Percentiles rank a stretch among this genome's conserved stretches.
Evolutionary conservation across 148 eudicot species (phyloP).

Genomic region (Spergularia bocconei): DNA sequence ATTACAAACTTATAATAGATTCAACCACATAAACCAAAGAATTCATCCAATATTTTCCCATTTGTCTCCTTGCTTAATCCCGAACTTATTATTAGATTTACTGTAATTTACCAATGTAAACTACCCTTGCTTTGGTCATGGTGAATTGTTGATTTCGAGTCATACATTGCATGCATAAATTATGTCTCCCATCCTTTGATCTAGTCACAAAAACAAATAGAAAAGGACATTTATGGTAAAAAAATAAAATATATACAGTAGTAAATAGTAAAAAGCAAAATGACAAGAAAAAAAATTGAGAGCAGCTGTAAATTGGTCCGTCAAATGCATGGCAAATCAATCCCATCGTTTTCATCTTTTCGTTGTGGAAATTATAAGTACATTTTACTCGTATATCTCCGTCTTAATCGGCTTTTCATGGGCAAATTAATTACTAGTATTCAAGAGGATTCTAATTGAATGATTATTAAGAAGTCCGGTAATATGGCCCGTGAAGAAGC

Average conservation of each 20-base stretch:
- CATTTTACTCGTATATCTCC: too few relatives aligned
- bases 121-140: background rate
- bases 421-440: background rate
- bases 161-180: background rate
- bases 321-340: slow-evolving; percentile 11
- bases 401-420: background rate
- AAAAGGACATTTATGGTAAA: slow-evolving; percentile 10
- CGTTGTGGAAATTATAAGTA: background rate
- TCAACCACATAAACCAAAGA: slow-evolving; percentile 16
- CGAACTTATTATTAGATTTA: background rate
- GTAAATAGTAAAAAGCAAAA: background rate
- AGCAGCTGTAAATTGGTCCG: slow-evolving; percentile 11
- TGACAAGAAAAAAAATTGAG: background rate
- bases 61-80: slow-evolving; percentile 3
- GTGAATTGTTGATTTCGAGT: background rate
- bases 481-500: background rate
- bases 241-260: background rate
- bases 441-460: too few relatives aligned
- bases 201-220: background rate
- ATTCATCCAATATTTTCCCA: background rate
- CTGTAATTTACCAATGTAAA: slow-evolving; percentile 3
- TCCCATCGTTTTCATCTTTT: slow-evolving; percentile 8
- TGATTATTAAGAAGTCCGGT: background rate
- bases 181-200: too few relatives aligned
- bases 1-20: background rate